Conservation (phyloP, 306 rosid species). For the Aeschynomene evenia region DNA sequence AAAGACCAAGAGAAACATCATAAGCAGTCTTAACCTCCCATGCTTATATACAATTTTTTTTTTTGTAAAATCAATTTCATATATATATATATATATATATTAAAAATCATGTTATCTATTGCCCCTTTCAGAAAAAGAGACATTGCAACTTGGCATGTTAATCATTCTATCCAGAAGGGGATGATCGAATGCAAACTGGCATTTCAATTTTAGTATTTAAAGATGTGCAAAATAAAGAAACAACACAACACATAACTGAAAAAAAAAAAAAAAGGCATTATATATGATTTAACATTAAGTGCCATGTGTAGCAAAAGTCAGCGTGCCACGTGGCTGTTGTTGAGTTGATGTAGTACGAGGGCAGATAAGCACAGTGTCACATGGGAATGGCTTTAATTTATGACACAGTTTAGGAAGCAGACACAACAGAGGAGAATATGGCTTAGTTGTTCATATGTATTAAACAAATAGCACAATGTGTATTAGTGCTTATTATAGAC, state of each 20-base stretch:
- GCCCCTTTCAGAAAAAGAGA: constrained; percentile 1
- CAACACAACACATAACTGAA: constrained; percentile 20
- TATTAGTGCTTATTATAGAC: constrained; percentile 18
- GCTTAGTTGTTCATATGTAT: constrained; percentile 45
- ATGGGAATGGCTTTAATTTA: constrained; percentile 36
- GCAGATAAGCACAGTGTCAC: constrained; percentile 34
- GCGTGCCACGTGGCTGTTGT: constrained; percentile 26
- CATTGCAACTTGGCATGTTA: constrained; percentile 30
- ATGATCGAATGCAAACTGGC: constrained; percentile 44
- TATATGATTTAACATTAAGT: too few relatives aligned
- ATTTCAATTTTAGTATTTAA: constrained; percentile 36
- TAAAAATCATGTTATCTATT: too few relatives aligned
- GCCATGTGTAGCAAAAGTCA: constrained; percentile 27
- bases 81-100: too few relatives aligned
- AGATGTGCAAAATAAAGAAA: constrained; percentile 16
- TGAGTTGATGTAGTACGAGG: constrained; percentile 9
- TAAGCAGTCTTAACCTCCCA: too few relatives aligned
- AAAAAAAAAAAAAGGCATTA: too few relatives aligned
- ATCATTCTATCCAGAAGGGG: constrained; percentile 38
- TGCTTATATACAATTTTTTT: too few relatives aligned
- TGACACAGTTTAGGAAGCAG: constrained; percentile 27
- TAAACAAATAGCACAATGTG: constrained; percentile 29
- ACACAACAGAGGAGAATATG: constrained; percentile 42
- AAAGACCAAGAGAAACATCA: too few relatives aligned
- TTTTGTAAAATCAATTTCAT: too few relatives aligned